A percentile compares a stretch with the other conserved stretches of the same genome.
These are phyloP conservation scores for Huntiella moniliformis DNA, from an alignment of 2,329 filamentous ascomycete species.

Conservation along the genomic window DNA sequence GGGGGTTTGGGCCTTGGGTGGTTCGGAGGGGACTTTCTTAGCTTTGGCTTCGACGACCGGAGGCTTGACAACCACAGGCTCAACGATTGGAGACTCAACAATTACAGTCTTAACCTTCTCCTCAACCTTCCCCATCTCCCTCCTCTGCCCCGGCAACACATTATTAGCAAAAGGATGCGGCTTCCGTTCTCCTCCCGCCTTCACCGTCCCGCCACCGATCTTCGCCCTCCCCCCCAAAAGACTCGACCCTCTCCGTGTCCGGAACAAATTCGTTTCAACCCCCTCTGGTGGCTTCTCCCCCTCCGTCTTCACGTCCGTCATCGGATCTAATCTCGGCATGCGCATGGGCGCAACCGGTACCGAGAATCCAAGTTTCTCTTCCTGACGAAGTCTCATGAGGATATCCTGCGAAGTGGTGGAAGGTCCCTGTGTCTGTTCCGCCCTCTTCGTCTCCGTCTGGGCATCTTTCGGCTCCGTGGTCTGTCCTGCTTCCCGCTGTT, in stretches of 20 bases:
- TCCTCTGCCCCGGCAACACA: constrained; percentile 7
- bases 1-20: background rate
- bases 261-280: constrained; percentile 9
- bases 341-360: constrained; percentile 5
- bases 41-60: background rate
- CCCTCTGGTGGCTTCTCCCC: background rate
- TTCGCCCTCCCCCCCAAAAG: background rate
- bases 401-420: constrained; percentile 3
- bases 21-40: background rate
- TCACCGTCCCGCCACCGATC: background rate
- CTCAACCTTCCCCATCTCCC: background rate
- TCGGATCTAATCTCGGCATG: constrained; percentile 9
- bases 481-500: too few relatives aligned
- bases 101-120: constrained; percentile 1
- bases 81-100: background rate
- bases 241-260: constrained; percentile 7
- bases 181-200: constrained; percentile 1
- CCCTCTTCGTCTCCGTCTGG: background rate
- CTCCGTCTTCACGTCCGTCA: constrained; percentile 1
- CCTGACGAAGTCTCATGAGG: constrained; percentile 7
- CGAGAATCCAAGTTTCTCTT: constrained; percentile 5
- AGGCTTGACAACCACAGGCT: background rate
- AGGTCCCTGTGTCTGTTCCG: background rate
- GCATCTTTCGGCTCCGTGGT: background rate
- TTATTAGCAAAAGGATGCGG: constrained; percentile 11